A percentile compares a stretch with the other conserved stretches of the same genome.
Conservation (phyloP, 2,329 filamentous ascomycete species). For the Claviceps monticola region DNA sequence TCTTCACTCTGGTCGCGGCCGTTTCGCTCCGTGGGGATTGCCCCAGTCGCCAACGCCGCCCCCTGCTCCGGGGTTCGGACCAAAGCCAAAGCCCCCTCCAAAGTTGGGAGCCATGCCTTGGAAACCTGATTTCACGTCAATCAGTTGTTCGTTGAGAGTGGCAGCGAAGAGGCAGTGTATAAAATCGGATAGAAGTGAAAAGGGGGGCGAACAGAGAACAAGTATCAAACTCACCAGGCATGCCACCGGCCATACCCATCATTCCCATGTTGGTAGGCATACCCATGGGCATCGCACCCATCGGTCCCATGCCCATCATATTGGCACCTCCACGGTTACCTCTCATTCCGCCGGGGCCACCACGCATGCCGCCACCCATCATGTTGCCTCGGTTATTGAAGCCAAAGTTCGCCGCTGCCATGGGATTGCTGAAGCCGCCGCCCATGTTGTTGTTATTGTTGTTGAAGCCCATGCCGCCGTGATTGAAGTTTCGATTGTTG, state of each 20-base stretch:
- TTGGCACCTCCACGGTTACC: slow-evolving; percentile 36
- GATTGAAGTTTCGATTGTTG: slow-evolving; percentile 27
- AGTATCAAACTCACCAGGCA: slow-evolving; percentile 19
- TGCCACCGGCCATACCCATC: slow-evolving; percentile 34
- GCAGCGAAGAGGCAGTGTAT: too few species aligned
- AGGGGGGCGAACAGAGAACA: not conserved
- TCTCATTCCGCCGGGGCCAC: slow-evolving; percentile 33
- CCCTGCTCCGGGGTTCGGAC: slow-evolving; percentile 30
- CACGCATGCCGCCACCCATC: slow-evolving; percentile 31
- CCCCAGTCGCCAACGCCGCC: slow-evolving; percentile 44
- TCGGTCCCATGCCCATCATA: slow-evolving; percentile 35
- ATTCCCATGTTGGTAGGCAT: slow-evolving; percentile 45
- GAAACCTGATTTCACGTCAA: slow-evolving; percentile 37
- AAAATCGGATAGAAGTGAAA: too few species aligned
- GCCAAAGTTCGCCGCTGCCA: slow-evolving; percentile 37
- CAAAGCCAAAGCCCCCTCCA: slow-evolving; percentile 56
- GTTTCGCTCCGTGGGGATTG: slow-evolving; percentile 72
- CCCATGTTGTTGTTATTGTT: slow-evolving; percentile 24
- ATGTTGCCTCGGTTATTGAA: slow-evolving; percentile 30
- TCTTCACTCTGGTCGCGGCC: slow-evolving; percentile 55
- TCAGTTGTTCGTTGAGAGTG: not conserved
- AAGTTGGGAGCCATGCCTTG: slow-evolving; percentile 57
- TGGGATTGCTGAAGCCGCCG: slow-evolving; percentile 34
- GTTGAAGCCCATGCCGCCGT: slow-evolving; percentile 32
- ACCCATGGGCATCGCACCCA: slow-evolving; percentile 37